These are phyloP conservation scores for Cryphonectria radicalis DNA, from an alignment of 2,329 filamentous ascomycete species.

Conservation along the genomic window DNA sequence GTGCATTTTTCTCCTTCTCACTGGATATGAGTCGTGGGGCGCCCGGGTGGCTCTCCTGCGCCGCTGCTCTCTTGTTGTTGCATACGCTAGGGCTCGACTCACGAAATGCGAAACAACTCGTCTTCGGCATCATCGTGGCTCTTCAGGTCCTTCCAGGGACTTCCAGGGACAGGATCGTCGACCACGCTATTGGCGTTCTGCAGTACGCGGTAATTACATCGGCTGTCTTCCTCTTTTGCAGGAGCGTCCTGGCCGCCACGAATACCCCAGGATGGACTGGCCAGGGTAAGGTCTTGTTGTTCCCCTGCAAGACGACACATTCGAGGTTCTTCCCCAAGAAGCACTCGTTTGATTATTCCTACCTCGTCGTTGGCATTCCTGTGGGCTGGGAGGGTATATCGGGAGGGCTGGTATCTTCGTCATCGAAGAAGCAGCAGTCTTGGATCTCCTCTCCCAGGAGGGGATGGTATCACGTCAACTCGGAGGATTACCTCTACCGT, in stretches of 20 bases:
- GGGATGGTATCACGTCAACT: constrained; percentile 63
- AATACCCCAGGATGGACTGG: constrained; percentile 23
- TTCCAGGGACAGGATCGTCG: neutral
- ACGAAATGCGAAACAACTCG: constrained; percentile 15
- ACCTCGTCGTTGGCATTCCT: constrained; percentile 70
- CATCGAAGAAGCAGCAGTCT: constrained; percentile 33
- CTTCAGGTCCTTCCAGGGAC: neutral
- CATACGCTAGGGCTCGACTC: constrained; percentile 22
- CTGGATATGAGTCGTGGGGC: constrained; percentile 24
- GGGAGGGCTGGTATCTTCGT: constrained; percentile 60
- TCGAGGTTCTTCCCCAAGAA: constrained; percentile 68
- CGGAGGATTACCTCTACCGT: constrained; percentile 64
- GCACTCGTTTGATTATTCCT: constrained; percentile 72
- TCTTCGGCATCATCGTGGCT: constrained; percentile 16
- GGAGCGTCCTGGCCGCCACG: constrained; percentile 11
- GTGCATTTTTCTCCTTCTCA: neutral
- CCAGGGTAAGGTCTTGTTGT: constrained; percentile 51
- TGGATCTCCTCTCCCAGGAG: constrained; percentile 27
- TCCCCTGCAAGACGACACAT: constrained; percentile 70
- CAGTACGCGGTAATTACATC: constrained; percentile 14
- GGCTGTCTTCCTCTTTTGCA: constrained; percentile 4
- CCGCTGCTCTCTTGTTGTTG: constrained; percentile 1
- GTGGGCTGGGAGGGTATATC: constrained; percentile 62
- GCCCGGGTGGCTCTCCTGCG: constrained; percentile 23
- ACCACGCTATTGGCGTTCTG: neutral